These are phyloP conservation scores for Fusarium goolgardi DNA, from an alignment of 2,329 filamentous ascomycete species.

Conservation along the genomic window DNA sequence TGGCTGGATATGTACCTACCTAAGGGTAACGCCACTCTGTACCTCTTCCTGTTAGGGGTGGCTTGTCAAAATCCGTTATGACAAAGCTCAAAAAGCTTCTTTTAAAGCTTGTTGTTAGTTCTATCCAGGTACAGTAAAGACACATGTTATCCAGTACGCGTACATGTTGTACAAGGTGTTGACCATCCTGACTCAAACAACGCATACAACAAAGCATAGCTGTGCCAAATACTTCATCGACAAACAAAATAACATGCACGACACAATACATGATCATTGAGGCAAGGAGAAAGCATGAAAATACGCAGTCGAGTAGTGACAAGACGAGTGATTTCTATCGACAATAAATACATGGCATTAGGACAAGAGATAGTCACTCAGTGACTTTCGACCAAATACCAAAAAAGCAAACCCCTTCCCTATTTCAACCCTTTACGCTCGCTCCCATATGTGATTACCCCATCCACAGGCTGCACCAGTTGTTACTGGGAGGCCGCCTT, in stretches of 20 bases:
- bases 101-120: conserved; percentile 3
- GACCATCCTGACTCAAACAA: not conserved
- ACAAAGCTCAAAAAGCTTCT: conserved; percentile 15
- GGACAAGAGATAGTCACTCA: conserved; percentile 6
- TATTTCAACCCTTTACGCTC: conserved; percentile 17
- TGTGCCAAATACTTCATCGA: not conserved
- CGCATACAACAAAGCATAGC: not conserved
- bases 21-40: conserved; percentile 12
- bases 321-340: conserved; percentile 2
- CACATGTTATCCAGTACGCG: not conserved
- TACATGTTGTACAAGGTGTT: not conserved
- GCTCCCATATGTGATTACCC: conserved; percentile 29
- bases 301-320: not conserved
- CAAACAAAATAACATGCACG: not conserved
- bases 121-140: not conserved
- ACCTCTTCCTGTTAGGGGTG: not conserved
- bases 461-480: conserved; percentile 5
- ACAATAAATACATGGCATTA: conserved; percentile 21
- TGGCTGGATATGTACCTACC: conserved; percentile 1
- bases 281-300: not conserved
- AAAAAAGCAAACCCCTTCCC: conserved; percentile 13
- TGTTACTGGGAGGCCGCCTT: not conserved
- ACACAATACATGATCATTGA: not conserved
- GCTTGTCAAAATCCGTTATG: not conserved
- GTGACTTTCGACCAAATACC: conserved; percentile 10